Base-by-base conservation (phyloP, 441 rosid species). In the Omphalea diandra region DNA sequence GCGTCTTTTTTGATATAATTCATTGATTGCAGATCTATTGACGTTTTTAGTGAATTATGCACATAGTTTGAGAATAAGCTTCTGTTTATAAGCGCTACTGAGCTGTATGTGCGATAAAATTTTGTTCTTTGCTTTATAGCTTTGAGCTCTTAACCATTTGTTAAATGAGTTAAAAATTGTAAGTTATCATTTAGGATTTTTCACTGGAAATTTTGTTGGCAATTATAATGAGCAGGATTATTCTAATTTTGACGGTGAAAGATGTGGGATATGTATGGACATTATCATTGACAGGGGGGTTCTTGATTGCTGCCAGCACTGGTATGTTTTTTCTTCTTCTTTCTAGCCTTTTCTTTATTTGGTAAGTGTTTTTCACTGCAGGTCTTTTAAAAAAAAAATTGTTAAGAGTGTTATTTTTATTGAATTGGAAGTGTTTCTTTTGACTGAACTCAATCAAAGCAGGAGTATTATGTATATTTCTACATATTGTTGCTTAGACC, bases 221-320 rank as follows among this genome's bases (percentile, higher is more conserved):
- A 18, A 18, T 54, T 18, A 10, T 56, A 55, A 53, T 80, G 20
- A 56, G 77, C 87, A 95, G 96, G 94, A 87, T 62, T 50, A 76
- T 84, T 69, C 75, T 55, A 72, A 70, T 70, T 69, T 83, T 68
- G 98, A 88, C 65, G 96, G 93, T 20, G 98, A 89, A 69, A 87
- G 91, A 75, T 95, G 99, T 82, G 99, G 99, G 80, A 88, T 95
- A 73, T 95, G 99, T 81, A 95, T 92, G 99, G 98, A 95, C 79
- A 72, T 90, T 24, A 75, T 92, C 22, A 68, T 92, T 63, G 99
- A 95, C 77, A 82, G 99, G 73, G 99, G 99, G 15, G 87, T 95
- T 78, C 89, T 92, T 69, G 99, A 95, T 84, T 95, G 97, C 78
- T 95, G 99, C 74, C 94, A 90, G 65, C 98, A 95, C 80, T 92